Percentiles rank a stretch among this genome's conserved stretches.
These are phyloP conservation scores for Calonectria ilicicola DNA, from an alignment of 2,329 filamentous ascomycete genomes.

Conservation along the genomic window DNA sequence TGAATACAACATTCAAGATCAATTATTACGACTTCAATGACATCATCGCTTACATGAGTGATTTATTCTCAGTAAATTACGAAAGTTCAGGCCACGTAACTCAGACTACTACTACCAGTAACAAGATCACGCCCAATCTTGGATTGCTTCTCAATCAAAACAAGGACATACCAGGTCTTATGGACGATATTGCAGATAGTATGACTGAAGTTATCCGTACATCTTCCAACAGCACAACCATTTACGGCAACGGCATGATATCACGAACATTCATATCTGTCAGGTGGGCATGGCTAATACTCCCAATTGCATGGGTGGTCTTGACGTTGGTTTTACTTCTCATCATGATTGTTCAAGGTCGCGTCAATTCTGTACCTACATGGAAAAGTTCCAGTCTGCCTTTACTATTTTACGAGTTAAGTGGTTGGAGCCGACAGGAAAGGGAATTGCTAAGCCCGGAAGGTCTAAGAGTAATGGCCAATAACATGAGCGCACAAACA, in stretches of 20 bases:
- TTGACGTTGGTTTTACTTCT: not conserved
- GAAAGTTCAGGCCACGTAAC: not conserved
- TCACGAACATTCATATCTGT: not conserved
- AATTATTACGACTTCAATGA: not conserved
- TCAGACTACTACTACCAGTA: too few relatives aligned
- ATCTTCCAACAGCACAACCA: not conserved
- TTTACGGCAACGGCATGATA: not conserved
- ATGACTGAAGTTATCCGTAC: not conserved
- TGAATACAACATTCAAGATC: conserved; percentile 3
- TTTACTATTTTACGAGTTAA: not conserved
- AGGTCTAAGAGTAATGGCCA: not conserved
- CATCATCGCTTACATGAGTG: not conserved
- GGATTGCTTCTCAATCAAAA: not conserved
- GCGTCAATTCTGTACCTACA: not conserved
- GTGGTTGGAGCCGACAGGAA: not conserved
- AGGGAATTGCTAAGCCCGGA: not conserved
- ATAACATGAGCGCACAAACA: not conserved
- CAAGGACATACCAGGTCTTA: not conserved
- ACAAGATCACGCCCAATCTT: not conserved
- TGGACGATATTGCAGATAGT: not conserved
- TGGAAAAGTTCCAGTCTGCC: conserved; percentile 5
- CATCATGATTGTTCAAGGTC: not conserved
- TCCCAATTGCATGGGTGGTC: not conserved
- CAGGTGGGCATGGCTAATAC: not conserved
- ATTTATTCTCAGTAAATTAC: not conserved